Evolutionary conservation across 2,329 filamentous ascomycete genomes (phyloP).

Genomic region (Orbilia ellipsospora): DNA sequence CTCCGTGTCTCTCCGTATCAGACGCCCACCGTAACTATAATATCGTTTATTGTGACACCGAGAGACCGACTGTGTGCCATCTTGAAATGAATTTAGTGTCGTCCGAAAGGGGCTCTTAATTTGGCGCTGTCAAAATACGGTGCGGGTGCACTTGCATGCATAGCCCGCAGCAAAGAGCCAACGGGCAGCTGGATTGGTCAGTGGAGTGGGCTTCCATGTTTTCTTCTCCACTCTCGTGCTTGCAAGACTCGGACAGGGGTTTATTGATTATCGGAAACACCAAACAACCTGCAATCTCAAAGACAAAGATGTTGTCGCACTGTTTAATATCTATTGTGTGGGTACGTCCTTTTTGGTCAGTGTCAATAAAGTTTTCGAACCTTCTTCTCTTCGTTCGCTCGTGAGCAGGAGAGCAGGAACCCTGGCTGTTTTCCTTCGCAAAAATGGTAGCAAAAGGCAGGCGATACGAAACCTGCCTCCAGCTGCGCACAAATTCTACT

Average conservation of each 20-base stretch:
- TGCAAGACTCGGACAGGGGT: conserved; percentile 26
- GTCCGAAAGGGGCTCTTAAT: conserved; percentile 17
- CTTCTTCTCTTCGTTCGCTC: conserved; percentile 37
- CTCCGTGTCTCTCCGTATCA: conserved; percentile 12
- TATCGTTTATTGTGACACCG: background rate
- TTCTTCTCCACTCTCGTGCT: conserved; percentile 1
- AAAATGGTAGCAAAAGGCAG: conserved; percentile 24
- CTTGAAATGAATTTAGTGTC: background rate
- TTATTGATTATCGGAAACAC: conserved; percentile 30
- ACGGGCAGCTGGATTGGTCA: conserved; percentile 20
- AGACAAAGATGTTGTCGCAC: conserved; percentile 5
- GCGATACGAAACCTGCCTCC: conserved; percentile 6
- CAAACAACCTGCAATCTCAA: conserved; percentile 46
- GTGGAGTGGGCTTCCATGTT: background rate
- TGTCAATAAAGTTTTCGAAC: conserved; percentile 1
- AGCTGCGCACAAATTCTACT: conserved; percentile 27
- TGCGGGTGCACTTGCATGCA: background rate
- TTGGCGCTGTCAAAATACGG: conserved; percentile 32
- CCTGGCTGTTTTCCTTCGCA: conserved; percentile 9
- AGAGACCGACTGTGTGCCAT: conserved; percentile 26
- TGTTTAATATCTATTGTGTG: no score
- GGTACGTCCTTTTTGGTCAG: conserved; percentile 20
- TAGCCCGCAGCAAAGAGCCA: background rate
- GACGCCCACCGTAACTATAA: background rate
- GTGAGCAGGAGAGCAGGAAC: background rate